These are phyloP conservation scores for Corynascus novoguineensis DNA, from an alignment of 495 filamentous ascomycete genomes.

Conservation along the genomic window DNA sequence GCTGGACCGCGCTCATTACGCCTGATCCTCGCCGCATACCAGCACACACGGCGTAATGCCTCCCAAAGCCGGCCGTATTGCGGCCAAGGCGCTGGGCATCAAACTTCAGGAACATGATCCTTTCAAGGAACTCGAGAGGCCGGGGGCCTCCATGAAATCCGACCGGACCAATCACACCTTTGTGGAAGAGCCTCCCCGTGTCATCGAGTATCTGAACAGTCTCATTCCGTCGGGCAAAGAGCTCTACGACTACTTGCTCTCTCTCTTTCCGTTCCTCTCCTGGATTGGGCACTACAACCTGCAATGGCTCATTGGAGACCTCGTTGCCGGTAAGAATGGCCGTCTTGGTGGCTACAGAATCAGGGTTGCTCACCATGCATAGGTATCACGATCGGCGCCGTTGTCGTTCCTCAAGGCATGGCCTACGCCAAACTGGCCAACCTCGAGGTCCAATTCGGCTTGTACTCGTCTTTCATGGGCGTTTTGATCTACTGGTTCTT, in stretches of 20 bases:
- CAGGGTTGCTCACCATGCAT: conserved; percentile 10
- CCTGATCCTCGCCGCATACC: neutral
- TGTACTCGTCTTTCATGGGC: conserved; percentile 98
- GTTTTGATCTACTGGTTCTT: conserved; percentile 98
- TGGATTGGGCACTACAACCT: conserved; percentile 89
- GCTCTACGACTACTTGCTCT: conserved; percentile 53
- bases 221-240: conserved; percentile 53
- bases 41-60: conserved; percentile 14
- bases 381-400: conserved; percentile 91
- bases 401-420: conserved; percentile 97
- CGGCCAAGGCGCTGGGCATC: conserved; percentile 82
- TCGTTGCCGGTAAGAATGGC: conserved; percentile 70
- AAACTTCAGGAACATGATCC: conserved; percentile 65
- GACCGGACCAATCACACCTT: conserved; percentile 71
- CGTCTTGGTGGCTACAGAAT: neutral
- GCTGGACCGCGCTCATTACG: neutral
- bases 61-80: conserved; percentile 58
- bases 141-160: conserved; percentile 77
- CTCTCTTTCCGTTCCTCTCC: conserved; percentile 76
- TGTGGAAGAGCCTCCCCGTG: conserved; percentile 74
- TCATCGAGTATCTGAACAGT: conserved; percentile 62
- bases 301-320: conserved; percentile 82
- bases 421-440: conserved; percentile 86
- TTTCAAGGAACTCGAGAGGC: conserved; percentile 51
- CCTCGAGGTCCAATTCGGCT: conserved; percentile 71